Conservation (phyloP, 192 early-diverging fungal species). For the Phlyctochytrium arcticum region DNA sequence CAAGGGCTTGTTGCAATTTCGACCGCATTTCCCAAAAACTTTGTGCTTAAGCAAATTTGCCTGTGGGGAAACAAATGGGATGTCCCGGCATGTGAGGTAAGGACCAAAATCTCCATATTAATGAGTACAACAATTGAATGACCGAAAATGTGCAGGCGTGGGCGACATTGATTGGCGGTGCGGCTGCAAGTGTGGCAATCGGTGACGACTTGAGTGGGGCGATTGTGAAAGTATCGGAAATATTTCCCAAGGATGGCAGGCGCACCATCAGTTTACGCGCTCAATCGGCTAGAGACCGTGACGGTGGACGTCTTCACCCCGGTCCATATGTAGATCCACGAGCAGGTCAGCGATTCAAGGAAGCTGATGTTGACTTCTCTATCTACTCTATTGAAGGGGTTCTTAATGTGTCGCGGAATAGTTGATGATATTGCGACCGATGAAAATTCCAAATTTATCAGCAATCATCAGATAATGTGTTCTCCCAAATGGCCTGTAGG, state of each 20-base stretch:
- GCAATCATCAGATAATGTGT: background rate
- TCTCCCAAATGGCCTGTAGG: background rate
- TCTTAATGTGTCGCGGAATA: conserved; percentile 27
- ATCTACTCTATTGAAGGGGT: conserved; percentile 42
- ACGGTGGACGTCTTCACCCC: background rate
- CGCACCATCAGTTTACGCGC: conserved; percentile 5
- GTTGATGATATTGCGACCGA: background rate
- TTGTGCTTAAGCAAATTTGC: conserved; percentile 16
- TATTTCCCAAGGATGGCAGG: conserved; percentile 9
- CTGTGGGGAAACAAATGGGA: conserved; percentile 50
- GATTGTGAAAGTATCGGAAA: background rate
- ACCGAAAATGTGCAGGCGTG: conserved; percentile 27
- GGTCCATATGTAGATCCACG: background rate
- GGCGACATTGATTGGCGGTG: conserved; percentile 36
- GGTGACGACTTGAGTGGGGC: conserved; percentile 4
- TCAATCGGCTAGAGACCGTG: background rate
- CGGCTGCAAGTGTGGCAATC: conserved; percentile 1
- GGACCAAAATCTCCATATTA: background rate
- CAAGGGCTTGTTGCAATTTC: conserved; percentile 36
- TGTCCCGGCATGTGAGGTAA: conserved; percentile 39
- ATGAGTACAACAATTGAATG: too few relatives aligned
- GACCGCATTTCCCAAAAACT: conserved; percentile 26
- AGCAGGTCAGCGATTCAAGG: conserved; percentile 11
- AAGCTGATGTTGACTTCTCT: conserved; percentile 33
- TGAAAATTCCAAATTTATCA: background rate